These are phyloP conservation scores for Sphaerulina vaccinii DNA, from an alignment of 2,329 filamentous ascomycete species.

Conservation along the genomic window DNA sequence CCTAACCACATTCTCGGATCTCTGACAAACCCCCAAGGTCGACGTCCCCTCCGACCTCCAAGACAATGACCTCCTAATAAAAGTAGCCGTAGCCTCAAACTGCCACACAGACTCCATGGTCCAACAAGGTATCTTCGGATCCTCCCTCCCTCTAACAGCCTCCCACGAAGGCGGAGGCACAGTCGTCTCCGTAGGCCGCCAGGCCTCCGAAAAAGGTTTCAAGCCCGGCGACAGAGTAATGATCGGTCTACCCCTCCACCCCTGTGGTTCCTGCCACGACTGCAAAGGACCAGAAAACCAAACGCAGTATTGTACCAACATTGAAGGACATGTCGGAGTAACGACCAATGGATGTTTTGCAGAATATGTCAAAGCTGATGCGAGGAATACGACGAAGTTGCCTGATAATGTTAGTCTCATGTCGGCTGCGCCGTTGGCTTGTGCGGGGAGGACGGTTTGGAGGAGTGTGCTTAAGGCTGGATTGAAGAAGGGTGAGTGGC, in stretches of 20 bases:
- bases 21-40: slow-evolving; percentile 37
- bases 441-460: slow-evolving; percentile 55
- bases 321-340: slow-evolving; percentile 51
- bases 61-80: slow-evolving; percentile 58
- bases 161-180: slow-evolving; percentile 61
- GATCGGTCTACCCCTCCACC: slow-evolving; percentile 54
- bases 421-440: slow-evolving; percentile 57
- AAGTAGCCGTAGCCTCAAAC: slow-evolving; percentile 59
- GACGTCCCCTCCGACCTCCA: slow-evolving; percentile 49
- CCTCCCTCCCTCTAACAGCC: slow-evolving; percentile 52
- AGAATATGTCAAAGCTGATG: slow-evolving; percentile 56
- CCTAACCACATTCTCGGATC: not conserved
- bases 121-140: slow-evolving; percentile 49
- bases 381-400: slow-evolving; percentile 46
- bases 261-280: slow-evolving; percentile 55
- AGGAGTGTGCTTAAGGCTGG: slow-evolving; percentile 47
- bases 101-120: slow-evolving; percentile 65
- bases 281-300: slow-evolving; percentile 52
- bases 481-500: slow-evolving; percentile 42
- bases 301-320: slow-evolving; percentile 53
- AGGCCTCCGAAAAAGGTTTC: slow-evolving; percentile 42
- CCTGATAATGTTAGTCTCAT: slow-evolving; percentile 52
- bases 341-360: slow-evolving; percentile 56
- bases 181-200: slow-evolving; percentile 48
- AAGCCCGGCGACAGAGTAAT: slow-evolving; percentile 56